These are phyloP conservation scores for Neurospora sp. DNA, from an alignment of 495 filamentous ascomycete genomes.

Conservation along the genomic window DNA sequence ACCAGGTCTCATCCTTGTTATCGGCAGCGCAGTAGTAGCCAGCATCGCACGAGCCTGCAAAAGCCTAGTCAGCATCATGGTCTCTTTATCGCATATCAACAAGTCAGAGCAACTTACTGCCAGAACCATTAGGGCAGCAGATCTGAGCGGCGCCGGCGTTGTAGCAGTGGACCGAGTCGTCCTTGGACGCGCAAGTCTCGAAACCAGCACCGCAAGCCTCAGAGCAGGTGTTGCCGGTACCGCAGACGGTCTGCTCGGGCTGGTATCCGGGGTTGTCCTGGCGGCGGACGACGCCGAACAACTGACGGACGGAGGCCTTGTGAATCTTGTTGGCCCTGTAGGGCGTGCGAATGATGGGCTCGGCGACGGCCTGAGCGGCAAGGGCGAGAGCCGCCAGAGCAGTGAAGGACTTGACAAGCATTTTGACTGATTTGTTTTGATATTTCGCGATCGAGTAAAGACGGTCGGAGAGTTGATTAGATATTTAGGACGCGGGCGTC, in stretches of 20 bases:
- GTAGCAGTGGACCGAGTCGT: slow-evolving; percentile 34
- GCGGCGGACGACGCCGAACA: slow-evolving; percentile 33
- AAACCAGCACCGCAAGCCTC: slow-evolving; percentile 39
- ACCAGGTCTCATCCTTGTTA: slow-evolving; percentile 28
- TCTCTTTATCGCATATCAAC: not conserved
- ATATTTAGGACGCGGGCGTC: not conserved
- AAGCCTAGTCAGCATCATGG: slow-evolving; percentile 2
- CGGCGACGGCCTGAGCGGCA: slow-evolving; percentile 26
- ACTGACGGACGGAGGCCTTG: slow-evolving; percentile 28
- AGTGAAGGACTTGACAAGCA: slow-evolving; percentile 30
- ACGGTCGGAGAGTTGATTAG: not conserved
- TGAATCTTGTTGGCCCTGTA: slow-evolving; percentile 28
- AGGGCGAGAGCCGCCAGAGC: slow-evolving; percentile 30
- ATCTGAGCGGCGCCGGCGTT: slow-evolving; percentile 29
- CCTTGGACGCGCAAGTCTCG: slow-evolving; percentile 27
- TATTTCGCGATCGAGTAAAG: not conserved
- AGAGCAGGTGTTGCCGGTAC: slow-evolving; percentile 31
- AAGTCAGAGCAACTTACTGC: slow-evolving; percentile 26
- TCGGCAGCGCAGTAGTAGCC: slow-evolving; percentile 39
- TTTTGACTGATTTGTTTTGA: slow-evolving; percentile 13
- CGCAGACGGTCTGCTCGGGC: slow-evolving; percentile 30
- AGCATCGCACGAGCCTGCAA: slow-evolving; percentile 34
- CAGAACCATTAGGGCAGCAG: slow-evolving; percentile 34
- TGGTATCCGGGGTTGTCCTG: slow-evolving; percentile 26
- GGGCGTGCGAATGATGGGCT: slow-evolving; percentile 21